These are phyloP conservation scores for Saccharomycopsis javanensis DNA, from an alignment of 805 yeast species.

Conservation along the genomic window DNA sequence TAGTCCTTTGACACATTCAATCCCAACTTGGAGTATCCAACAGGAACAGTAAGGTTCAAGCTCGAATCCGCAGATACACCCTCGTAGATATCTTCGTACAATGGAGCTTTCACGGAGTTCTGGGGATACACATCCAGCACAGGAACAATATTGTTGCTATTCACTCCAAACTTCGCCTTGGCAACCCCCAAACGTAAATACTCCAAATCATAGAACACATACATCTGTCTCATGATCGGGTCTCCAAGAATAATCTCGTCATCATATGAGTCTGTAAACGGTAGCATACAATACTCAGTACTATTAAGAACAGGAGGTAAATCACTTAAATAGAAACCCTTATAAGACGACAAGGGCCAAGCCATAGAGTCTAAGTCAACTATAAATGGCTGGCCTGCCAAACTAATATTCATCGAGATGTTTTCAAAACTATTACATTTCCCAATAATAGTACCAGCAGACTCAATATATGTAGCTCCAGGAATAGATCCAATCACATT, in stretches of 20 bases:
- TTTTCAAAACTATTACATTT: not conserved
- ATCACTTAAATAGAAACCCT: not conserved
- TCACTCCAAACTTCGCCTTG: conserved; percentile 26
- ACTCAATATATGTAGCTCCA: not conserved
- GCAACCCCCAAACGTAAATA: conserved; percentile 35
- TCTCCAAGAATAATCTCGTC: conserved; percentile 41
- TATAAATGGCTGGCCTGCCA: conserved; percentile 28
- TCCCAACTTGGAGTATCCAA: not conserved
- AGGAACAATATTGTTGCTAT: not conserved
- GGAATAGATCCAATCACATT: not conserved
- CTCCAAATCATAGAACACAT: conserved; percentile 46
- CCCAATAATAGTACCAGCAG: not conserved
- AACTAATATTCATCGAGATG: not conserved
- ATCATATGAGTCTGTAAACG: not conserved
- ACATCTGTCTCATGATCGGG: conserved; percentile 40
- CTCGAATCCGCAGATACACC: not conserved
- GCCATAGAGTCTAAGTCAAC: conserved; percentile 35
- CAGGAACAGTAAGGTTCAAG: not conserved
- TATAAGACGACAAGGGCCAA: conserved; percentile 6
- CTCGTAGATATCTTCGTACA: not conserved
- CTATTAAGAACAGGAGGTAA: not conserved
- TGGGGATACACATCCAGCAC: not conserved
- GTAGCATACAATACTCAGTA: not conserved
- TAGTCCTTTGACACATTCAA: not conserved
- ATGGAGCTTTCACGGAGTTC: not conserved